Evolutionary conservation across 2,329 filamentous ascomycete genomes (phyloP).

Genomic region (Ceratocystiopsis sp.): DNA sequence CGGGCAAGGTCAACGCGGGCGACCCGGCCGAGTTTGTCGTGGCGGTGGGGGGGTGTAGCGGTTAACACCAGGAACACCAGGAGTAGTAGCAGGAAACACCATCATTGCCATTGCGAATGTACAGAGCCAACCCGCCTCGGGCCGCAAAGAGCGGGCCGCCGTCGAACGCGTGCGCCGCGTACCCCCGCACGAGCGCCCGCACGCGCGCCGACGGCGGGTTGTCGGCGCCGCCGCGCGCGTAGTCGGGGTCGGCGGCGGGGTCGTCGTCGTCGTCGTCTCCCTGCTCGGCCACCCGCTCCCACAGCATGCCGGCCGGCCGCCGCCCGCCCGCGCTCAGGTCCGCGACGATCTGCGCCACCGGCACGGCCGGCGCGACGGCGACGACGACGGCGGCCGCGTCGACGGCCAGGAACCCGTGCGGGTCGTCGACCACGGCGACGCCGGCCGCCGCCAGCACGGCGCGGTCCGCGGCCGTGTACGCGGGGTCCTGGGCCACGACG

Average conservation of each 20-base stretch:
- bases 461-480: conserved; percentile 11
- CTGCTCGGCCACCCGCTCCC: conserved; percentile 3
- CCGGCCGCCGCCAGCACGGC: conserved; percentile 10
- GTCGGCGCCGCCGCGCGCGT: conserved; percentile 5
- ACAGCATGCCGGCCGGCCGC: conserved; percentile 17
- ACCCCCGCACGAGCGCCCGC: conserved; percentile 5
- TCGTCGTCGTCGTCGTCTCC: not conserved
- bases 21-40: conserved; percentile 32
- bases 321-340: too few relatives aligned
- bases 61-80: too few relatives aligned
- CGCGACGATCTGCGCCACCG: conserved; percentile 17
- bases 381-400: conserved; percentile 16
- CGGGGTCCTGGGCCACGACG: conserved; percentile 14
- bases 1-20: conserved; percentile 35
- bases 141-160: too few relatives aligned
- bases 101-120: too few relatives aligned
- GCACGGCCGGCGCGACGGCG: conserved; percentile 12
- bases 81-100: too few relatives aligned
- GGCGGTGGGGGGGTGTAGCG: conserved; percentile 31
- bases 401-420: conserved; percentile 16
- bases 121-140: too few relatives aligned
- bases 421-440: conserved; percentile 15
- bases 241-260: not conserved
- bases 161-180: conserved; percentile 6
- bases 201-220: conserved; percentile 9